Percentiles rank a stretch among this genome's conserved stretches.
phyloP scores from a whole-genome alignment of 1,284 basidiomycete species.

The Ustilago hordei region DNA sequence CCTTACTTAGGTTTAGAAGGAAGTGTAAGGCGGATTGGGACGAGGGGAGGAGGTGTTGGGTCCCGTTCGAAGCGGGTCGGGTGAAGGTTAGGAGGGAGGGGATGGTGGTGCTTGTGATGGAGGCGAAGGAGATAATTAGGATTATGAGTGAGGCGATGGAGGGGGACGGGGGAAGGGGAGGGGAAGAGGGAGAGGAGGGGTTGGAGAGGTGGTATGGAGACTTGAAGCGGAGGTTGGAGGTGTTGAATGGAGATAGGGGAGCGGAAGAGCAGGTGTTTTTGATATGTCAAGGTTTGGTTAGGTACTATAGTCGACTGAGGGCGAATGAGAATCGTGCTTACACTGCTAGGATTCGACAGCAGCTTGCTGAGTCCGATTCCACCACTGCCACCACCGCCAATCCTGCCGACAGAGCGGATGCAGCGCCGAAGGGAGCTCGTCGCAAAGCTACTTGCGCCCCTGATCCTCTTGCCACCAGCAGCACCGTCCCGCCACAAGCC shows the following conservation, averaged over 20 bases:
- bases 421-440: slow-evolving; percentile 14
- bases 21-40: slow-evolving; percentile 35
- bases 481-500: slow-evolving; percentile 8
- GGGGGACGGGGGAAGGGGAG: slow-evolving; percentile 23
- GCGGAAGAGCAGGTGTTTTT: slow-evolving; percentile 34
- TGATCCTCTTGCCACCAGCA: background rate
- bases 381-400: background rate
- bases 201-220: slow-evolving; percentile 41
- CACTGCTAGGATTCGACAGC: slow-evolving; percentile 41
- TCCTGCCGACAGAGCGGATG: background rate
- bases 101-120: slow-evolving; percentile 32
- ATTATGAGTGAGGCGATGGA: slow-evolving; percentile 30
- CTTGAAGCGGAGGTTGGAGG: slow-evolving; percentile 17
- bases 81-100: slow-evolving; percentile 31
- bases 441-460: slow-evolving; percentile 4
- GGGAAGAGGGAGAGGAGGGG: slow-evolving; percentile 13
- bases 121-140: slow-evolving; percentile 35
- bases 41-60: slow-evolving; percentile 35
- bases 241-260: slow-evolving; percentile 8
- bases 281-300: slow-evolving; percentile 49
- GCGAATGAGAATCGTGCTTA: slow-evolving; percentile 44
- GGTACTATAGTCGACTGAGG: slow-evolving; percentile 26
- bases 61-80: slow-evolving; percentile 28
- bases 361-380: slow-evolving; percentile 20
- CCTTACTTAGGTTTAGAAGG: slow-evolving; percentile 33